Conservation (phyloP, 2,329 filamentous ascomycete genomes). For the Parastagonospora avenae region DNA sequence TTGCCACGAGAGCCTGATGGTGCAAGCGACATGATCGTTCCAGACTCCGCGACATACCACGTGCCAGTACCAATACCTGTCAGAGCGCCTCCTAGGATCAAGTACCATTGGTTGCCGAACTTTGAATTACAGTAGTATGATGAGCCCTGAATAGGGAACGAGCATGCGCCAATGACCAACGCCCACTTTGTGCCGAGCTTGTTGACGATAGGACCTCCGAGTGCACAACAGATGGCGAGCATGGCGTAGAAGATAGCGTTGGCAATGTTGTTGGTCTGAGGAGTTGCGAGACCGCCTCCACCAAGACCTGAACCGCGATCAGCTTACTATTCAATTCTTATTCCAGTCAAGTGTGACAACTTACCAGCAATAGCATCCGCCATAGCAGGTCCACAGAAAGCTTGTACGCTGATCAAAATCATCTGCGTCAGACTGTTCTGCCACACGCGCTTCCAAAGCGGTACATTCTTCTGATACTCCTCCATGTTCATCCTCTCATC, state of each 20-base stretch:
- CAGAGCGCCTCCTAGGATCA: conserved; percentile 33
- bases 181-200: conserved; percentile 56
- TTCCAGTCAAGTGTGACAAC: not conserved
- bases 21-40: conserved; percentile 56
- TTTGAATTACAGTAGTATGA: conserved; percentile 58
- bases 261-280: conserved; percentile 52
- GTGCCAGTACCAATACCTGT: conserved; percentile 45
- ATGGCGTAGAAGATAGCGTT: conserved; percentile 36
- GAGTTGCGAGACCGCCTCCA: conserved; percentile 54
- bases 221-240: conserved; percentile 43
- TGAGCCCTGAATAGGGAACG: conserved; percentile 54
- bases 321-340: not conserved
- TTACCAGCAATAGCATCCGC: conserved; percentile 38
- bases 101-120: conserved; percentile 56
- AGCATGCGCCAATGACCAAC: conserved; percentile 50
- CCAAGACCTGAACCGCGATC: conserved; percentile 22
- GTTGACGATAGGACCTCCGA: conserved; percentile 54
- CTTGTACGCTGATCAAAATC: conserved; percentile 55
- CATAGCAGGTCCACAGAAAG: conserved; percentile 45
- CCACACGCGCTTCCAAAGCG: conserved; percentile 53
- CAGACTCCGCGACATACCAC: conserved; percentile 58
- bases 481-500: conserved; percentile 47
- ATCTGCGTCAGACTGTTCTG: conserved; percentile 57
- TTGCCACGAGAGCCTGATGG: conserved; percentile 55
- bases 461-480: conserved; percentile 35